These are phyloP conservation scores for Celoporthe dispersa DNA, from an alignment of 2,329 filamentous ascomycete species.

Conservation along the genomic window DNA sequence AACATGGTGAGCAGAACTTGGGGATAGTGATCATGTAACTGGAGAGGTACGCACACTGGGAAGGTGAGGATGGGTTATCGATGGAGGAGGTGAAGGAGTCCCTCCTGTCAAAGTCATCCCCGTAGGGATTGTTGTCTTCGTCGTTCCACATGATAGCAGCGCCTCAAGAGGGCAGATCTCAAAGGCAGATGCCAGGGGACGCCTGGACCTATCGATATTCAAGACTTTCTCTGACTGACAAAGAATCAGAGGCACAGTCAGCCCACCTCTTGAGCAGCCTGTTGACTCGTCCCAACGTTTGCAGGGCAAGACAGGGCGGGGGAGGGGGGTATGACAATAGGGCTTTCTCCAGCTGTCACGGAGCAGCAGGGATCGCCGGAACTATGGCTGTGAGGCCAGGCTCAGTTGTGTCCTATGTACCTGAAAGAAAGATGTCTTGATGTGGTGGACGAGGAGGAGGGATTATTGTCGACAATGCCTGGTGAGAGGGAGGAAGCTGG, in stretches of 20 bases:
- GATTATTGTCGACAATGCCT: not conserved
- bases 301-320: conserved; percentile 20
- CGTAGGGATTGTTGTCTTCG: conserved; percentile 98
- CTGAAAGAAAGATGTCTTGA: not conserved
- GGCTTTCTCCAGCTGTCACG: not conserved
- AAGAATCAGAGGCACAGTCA: not conserved
- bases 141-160: conserved; percentile 87
- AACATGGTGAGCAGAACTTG: conserved; percentile 39
- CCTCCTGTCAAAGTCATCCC: conserved; percentile 83
- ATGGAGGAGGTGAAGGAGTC: conserved; percentile 76
- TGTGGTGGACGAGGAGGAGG: not conserved
- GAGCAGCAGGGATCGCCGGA: not conserved
- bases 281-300: conserved; percentile 2
- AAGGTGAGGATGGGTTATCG: conserved; percentile 67
- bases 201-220: not conserved
- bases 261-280: conserved; percentile 14
- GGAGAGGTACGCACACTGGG: conserved; percentile 50
- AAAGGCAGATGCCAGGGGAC: not conserved
- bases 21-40: conserved; percentile 39
- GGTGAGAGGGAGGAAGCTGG: conserved; percentile 9
- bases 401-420: not conserved
- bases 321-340: conserved; percentile 17
- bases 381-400: not conserved
- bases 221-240: not conserved
- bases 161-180: not conserved